Evolutionary conservation across 352 stramenopile genomes (phyloP).

Genomic region (Phytophthora melonis): DNA sequence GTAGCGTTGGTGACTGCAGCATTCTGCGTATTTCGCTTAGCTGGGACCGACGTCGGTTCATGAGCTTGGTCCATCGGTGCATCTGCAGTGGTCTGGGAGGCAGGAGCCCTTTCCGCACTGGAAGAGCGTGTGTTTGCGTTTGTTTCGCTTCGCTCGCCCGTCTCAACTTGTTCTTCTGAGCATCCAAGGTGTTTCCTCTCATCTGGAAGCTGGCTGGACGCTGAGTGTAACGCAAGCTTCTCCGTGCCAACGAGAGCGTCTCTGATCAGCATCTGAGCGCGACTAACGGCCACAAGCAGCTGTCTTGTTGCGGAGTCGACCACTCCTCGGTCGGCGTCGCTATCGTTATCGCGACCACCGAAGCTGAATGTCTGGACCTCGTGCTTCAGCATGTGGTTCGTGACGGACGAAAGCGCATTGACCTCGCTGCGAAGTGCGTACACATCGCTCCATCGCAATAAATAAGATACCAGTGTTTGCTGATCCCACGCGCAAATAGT

Average conservation of each 20-base stretch:
- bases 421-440: constrained; percentile 49
- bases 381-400: constrained; percentile 47
- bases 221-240: constrained; percentile 56
- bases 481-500: constrained; percentile 51
- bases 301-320: constrained; percentile 29
- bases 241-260: constrained; percentile 45
- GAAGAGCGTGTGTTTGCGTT: background rate
- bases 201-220: constrained; percentile 44
- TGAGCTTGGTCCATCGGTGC: background rate
- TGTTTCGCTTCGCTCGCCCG: background rate
- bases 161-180: constrained; percentile 4
- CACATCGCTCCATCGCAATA: constrained; percentile 61
- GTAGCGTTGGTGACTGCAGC: background rate
- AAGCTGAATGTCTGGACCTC: constrained; percentile 35
- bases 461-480: constrained; percentile 33
- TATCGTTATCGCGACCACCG: background rate
- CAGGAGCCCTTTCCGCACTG: constrained; percentile 3
- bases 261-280: constrained; percentile 42
- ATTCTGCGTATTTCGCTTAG: background rate
- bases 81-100: background rate
- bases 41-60: background rate
- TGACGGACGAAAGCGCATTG: constrained; percentile 45
- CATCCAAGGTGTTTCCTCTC: constrained; percentile 25
- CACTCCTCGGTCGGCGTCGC: background rate
- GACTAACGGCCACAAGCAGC: constrained; percentile 36